Conservation (phyloP, 192 early-diverging fungal species). For the Coemansia sp. region DNA sequence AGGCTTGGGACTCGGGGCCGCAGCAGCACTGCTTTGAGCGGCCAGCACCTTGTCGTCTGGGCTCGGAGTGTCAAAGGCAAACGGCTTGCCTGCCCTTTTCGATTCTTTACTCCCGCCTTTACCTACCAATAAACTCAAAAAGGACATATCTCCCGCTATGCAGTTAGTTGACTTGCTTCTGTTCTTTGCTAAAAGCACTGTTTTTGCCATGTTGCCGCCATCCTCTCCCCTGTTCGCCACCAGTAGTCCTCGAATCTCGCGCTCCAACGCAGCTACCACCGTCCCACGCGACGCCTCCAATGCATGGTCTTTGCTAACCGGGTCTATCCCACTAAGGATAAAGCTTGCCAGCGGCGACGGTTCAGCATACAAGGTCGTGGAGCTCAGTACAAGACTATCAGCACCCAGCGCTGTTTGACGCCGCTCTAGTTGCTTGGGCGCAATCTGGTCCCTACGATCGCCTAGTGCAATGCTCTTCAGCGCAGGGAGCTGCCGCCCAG, state of each 20-base stretch:
- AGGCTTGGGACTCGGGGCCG: slow-evolving; percentile 9
- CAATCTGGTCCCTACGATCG: background rate
- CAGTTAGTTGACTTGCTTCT: slow-evolving; percentile 13
- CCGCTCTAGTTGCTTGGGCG: slow-evolving; percentile 4
- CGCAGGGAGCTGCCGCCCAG: slow-evolving; percentile 32
- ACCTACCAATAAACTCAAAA: slow-evolving; percentile 40
- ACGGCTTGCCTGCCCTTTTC: slow-evolving; percentile 33
- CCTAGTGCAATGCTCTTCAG: slow-evolving; percentile 12
- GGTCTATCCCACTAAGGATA: slow-evolving; percentile 25
- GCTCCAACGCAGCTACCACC: slow-evolving; percentile 21
- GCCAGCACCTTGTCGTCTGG: slow-evolving; percentile 77
- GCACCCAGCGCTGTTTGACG: slow-evolving; percentile 13
- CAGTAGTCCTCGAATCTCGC: slow-evolving; percentile 20
- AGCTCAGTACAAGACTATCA: slow-evolving; percentile 3
- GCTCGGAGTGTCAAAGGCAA: slow-evolving; percentile 78
- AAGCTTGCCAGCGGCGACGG: slow-evolving; percentile 49
- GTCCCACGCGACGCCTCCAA: background rate
- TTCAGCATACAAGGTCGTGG: slow-evolving; percentile 34
- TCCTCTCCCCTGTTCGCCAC: slow-evolving; percentile 18
- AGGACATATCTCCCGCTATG: slow-evolving; percentile 29
- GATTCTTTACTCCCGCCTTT: slow-evolving; percentile 2
- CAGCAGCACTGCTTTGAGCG: slow-evolving; percentile 56
- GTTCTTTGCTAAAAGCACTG: slow-evolving; percentile 10
- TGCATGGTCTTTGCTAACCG: background rate
- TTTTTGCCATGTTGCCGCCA: background rate